A percentile compares a stretch with the other conserved stretches of the same genome.
Evolutionary conservation across 2,329 filamentous ascomycete genomes (phyloP).

Genomic region (Epichloe glyceriae): DNA sequence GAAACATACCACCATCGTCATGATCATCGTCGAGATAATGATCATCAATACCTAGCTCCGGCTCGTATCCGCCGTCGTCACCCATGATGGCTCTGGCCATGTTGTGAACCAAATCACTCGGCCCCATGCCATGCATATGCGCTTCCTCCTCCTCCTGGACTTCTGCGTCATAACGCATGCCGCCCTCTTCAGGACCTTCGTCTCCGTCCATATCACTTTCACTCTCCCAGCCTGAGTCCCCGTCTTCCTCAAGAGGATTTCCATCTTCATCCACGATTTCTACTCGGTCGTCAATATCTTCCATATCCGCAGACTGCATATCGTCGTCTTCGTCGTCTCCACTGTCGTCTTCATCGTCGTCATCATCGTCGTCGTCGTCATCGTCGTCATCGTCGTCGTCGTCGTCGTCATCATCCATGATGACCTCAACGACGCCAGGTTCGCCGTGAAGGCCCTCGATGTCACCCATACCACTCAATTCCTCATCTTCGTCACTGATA

Average conservation of each 20-base stretch:
- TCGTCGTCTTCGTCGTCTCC: slow-evolving; percentile 40
- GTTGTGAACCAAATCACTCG: slow-evolving; percentile 34
- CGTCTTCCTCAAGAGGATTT: slow-evolving; percentile 45
- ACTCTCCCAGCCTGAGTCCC: slow-evolving; percentile 48
- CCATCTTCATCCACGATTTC: slow-evolving; percentile 53
- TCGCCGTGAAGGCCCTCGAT: slow-evolving; percentile 63
- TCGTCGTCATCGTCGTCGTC: slow-evolving; percentile 49
- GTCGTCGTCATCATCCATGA: slow-evolving; percentile 48
- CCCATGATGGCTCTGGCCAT: slow-evolving; percentile 43
- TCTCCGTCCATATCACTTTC: slow-evolving; percentile 44
- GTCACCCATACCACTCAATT: slow-evolving; percentile 68
- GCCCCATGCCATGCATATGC: slow-evolving; percentile 31
- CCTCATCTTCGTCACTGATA: slow-evolving; percentile 81
- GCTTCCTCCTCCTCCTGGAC: slow-evolving; percentile 42
- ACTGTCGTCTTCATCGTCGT: slow-evolving; percentile 48
- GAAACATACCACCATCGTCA: slow-evolving; percentile 44
- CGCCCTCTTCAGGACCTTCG: slow-evolving; percentile 38
- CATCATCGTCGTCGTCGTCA: slow-evolving; percentile 44
- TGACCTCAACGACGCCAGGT: slow-evolving; percentile 55
- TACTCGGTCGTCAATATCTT: slow-evolving; percentile 39
- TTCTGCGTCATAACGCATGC: slow-evolving; percentile 41
- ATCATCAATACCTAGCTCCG: slow-evolving; percentile 38
- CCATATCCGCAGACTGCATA: slow-evolving; percentile 29
- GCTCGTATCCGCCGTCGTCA: slow-evolving; percentile 38
- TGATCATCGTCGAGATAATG: slow-evolving; percentile 40